Conservation (phyloP, 768 basidiomycete genomes). For the Hygrocybe coccinea region DNA sequence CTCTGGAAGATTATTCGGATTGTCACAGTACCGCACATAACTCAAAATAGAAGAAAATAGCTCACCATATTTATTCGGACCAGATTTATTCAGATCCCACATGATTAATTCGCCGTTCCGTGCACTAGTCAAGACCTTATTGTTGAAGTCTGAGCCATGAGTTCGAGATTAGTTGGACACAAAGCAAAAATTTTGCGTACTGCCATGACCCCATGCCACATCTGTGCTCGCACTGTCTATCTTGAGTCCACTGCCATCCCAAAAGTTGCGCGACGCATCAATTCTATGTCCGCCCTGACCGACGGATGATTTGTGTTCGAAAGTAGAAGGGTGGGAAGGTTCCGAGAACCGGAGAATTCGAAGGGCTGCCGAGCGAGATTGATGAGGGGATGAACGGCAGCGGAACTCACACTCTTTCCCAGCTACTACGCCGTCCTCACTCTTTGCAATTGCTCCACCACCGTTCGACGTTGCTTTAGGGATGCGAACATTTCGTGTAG, state of each 20-base stretch:
- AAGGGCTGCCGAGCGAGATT: conserved; percentile 39
- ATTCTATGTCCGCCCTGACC: conserved; percentile 62
- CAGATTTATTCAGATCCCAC: conserved; percentile 72
- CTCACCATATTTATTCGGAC: conserved; percentile 66
- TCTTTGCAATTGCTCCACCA: conserved; percentile 63
- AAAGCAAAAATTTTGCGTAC: conserved; percentile 33
- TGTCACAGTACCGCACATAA: background rate
- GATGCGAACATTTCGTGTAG: conserved; percentile 52
- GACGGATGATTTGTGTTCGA: conserved; percentile 48
- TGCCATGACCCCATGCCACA: conserved; percentile 72
- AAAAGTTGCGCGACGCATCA: conserved; percentile 71
- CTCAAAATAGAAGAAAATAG: background rate
- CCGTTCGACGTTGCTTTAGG: conserved; percentile 56
- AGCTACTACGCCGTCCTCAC: conserved; percentile 69
- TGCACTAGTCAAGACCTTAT: conserved; percentile 76
- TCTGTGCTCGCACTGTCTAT: conserved; percentile 75
- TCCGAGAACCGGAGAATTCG: conserved; percentile 57
- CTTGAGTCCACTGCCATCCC: conserved; percentile 74
- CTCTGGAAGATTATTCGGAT: conserved; percentile 36
- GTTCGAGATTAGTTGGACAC: background rate
- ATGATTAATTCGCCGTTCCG: conserved; percentile 78
- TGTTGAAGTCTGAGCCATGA: conserved; percentile 48
- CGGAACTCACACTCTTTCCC: conserved; percentile 65
- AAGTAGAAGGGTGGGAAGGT: conserved; percentile 33
- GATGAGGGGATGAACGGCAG: background rate